phyloP scores from a whole-genome alignment of 2,329 filamentous ascomycete species.

The Clarireedia paspali region DNA sequence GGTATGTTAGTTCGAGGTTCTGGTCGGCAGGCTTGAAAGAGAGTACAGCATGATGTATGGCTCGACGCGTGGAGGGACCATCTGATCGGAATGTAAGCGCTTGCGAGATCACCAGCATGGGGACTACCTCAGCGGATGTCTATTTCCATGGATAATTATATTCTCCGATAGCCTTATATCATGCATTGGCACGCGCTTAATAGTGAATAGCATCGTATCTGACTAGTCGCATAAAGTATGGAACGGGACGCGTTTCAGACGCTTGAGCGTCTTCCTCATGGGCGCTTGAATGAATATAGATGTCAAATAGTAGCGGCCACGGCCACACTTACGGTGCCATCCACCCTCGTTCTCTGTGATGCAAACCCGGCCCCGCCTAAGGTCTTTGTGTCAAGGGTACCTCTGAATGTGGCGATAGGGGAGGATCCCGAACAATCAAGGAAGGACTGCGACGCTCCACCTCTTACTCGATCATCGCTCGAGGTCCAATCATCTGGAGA shows the following conservation, averaged over 20 bases:
- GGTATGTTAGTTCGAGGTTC: constrained; percentile 14
- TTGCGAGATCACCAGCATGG: not conserved
- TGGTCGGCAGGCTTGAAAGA: not conserved
- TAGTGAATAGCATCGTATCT: not conserved
- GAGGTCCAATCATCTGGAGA: constrained; percentile 53
- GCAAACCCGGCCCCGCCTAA: constrained; percentile 79
- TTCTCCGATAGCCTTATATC: not conserved
- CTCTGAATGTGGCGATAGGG: constrained; percentile 48
- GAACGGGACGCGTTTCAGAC: too few species aligned
- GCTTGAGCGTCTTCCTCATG: too few species aligned
- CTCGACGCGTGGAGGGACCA: not conserved
- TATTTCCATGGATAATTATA: not conserved
- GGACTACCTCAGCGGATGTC: not conserved
- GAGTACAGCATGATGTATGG: not conserved
- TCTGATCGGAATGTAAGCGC: not conserved
- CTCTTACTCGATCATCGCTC: constrained; percentile 70
- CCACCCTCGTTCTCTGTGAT: constrained; percentile 59
- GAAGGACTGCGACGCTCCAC: constrained; percentile 55
- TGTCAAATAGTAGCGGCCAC: too few species aligned
- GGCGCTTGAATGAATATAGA: not conserved
- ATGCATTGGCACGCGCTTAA: not conserved
- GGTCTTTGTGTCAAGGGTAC: constrained; percentile 63
- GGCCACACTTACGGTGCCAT: constrained; percentile 30
- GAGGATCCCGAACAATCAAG: constrained; percentile 31
- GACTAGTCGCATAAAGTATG: not conserved